These are phyloP conservation scores for Candida adriatica DNA, from an alignment of 805 yeast genomes.

Conservation along the genomic window DNA sequence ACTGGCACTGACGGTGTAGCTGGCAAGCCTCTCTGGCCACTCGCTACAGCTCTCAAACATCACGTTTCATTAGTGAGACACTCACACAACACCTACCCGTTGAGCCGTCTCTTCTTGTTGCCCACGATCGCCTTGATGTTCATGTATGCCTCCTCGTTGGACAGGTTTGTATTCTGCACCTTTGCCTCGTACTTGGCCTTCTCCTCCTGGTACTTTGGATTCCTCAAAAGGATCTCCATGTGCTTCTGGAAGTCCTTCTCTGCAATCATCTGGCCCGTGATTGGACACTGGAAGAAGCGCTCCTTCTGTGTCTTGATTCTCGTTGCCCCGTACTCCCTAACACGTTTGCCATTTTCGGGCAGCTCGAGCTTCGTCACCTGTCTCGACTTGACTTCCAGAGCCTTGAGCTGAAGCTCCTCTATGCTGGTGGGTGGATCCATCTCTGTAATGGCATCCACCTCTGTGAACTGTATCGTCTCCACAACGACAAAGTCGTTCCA, in stretches of 20 bases:
- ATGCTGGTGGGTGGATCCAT: conserved; percentile 46
- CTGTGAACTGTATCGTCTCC: conserved; percentile 60
- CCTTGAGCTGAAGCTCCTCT: conserved; percentile 53
- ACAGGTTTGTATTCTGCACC: conserved; percentile 42
- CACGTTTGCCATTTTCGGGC: conserved; percentile 45
- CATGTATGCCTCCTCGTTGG: conserved; percentile 52
- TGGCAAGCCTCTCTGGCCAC: too few species aligned
- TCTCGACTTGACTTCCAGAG: conserved; percentile 31
- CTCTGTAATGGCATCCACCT: conserved; percentile 51
- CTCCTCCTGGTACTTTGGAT: conserved; percentile 72
- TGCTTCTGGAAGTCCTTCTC: conserved; percentile 69
- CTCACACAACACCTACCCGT: too few species aligned
- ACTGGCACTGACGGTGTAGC: too few species aligned
- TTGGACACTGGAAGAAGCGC: conserved; percentile 61
- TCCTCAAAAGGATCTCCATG: conserved; percentile 59
- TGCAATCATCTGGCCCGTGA: conserved; percentile 64
- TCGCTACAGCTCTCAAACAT: too few species aligned
- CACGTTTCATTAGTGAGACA: too few species aligned
- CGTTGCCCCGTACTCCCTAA: conserved; percentile 66
- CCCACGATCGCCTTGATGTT: conserved; percentile 58
- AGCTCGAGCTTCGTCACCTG: conserved; percentile 18
- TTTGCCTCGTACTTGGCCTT: conserved; percentile 50
- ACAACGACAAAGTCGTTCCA: conserved; percentile 82
- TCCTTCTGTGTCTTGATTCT: conserved; percentile 34
- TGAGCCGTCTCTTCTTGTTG: too few species aligned